A percentile compares a stretch with the other conserved stretches of the same genome.
Evolutionary conservation across 116 monocot genomes (phyloP).

Genomic region (Cymodocea nodosa): DNA sequence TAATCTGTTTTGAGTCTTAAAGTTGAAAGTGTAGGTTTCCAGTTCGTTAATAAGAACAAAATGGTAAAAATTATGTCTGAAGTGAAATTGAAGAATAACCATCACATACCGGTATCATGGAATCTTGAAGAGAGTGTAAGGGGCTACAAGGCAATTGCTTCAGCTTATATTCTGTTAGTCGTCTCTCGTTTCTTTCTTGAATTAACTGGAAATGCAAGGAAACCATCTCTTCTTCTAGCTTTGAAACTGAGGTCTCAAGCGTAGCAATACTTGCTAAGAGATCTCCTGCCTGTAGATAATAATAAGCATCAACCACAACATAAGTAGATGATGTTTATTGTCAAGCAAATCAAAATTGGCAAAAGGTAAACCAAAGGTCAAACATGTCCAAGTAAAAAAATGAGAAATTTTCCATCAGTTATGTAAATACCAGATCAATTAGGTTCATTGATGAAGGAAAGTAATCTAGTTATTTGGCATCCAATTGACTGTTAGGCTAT

Average conservation of each 20-base stretch:
- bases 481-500: too few relatives aligned
- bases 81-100: neutral
- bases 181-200: constrained; percentile 85
- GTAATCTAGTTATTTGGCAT: too few relatives aligned
- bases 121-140: neutral
- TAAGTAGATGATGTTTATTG: too few relatives aligned
- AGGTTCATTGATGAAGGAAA: too few relatives aligned
- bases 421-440: too few relatives aligned
- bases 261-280: constrained; percentile 55
- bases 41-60: too few relatives aligned
- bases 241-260: constrained; percentile 33
- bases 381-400: neutral
- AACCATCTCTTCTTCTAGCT: constrained; percentile 56
- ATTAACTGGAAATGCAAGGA: constrained; percentile 76
- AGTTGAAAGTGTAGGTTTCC: too few relatives aligned
- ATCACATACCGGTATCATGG: neutral
- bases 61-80: neutral
- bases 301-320: neutral
- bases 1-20: too few relatives aligned
- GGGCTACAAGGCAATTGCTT: constrained; percentile 38
- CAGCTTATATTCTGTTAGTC: constrained; percentile 49
- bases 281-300: constrained; percentile 31
- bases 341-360: too few relatives aligned
- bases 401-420: neutral
- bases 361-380: constrained; percentile 3